Conservation (phyloP, 106 monocot genomes). For the Amphibolis antarctica region DNA sequence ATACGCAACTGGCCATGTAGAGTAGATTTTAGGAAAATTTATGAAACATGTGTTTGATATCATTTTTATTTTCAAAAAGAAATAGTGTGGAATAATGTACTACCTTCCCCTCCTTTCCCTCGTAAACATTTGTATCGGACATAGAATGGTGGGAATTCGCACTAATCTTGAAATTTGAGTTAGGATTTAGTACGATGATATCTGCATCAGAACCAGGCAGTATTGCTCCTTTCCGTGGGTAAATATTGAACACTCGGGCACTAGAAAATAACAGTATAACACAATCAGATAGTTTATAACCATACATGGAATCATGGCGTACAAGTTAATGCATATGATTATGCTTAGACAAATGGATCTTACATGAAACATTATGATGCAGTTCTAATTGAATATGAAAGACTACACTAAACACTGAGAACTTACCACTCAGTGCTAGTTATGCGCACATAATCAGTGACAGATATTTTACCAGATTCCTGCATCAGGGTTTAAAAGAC, state of each 20-base stretch:
- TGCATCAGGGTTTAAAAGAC: slow-evolving; percentile 17
- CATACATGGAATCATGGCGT: background rate
- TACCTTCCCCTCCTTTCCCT: slow-evolving; percentile 90
- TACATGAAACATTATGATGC: background rate
- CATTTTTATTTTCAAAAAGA: too few species aligned
- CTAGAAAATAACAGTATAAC: slow-evolving; percentile 35
- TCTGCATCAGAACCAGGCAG: slow-evolving; percentile 95
- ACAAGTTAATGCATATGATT: too few species aligned
- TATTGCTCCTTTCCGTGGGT: slow-evolving; percentile 91
- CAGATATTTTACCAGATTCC: slow-evolving; percentile 84
- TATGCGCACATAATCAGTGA: slow-evolving; percentile 80
- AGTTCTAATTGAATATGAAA: too few species aligned
- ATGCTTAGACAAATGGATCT: too few species aligned
- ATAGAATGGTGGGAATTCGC: slow-evolving; percentile 78
- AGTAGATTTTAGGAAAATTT: too few species aligned
- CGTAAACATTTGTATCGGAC: slow-evolving; percentile 88
- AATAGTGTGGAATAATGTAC: too few species aligned
- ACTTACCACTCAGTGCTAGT: slow-evolving; percentile 95
- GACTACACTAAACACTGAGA: too few species aligned
- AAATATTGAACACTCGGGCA: slow-evolving; percentile 93
- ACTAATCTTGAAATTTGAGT: slow-evolving; percentile 53
- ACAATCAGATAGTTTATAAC: too few species aligned
- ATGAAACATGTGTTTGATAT: too few species aligned
- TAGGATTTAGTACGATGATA: slow-evolving; percentile 86
- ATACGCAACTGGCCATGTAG: too few species aligned